Base-by-base conservation (phyloP, 192 early-diverging fungal genomes). In the Oehlia diaphana region DNA sequence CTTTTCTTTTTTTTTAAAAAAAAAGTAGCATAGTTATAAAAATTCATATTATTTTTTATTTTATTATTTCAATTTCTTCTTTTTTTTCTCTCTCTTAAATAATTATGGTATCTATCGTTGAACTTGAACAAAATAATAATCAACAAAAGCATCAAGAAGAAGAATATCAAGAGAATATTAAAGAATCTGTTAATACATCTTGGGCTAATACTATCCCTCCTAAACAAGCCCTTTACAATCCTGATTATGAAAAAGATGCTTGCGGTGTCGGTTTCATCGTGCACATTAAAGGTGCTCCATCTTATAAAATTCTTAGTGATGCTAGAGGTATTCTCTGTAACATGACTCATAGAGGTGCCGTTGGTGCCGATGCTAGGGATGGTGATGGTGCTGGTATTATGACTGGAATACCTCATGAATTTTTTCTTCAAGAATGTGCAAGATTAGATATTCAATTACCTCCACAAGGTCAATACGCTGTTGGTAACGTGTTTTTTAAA, bases 381-480 rank as follows among this genome's bases (percentile, higher is more conserved):
- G 98, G 98, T 78, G 98, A 99, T 86, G 98, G 96, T 80, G 97
- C 97, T n/a, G 98, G 98, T 74, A 93, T 98, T 65, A 99, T 99
- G 98, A 88, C 92, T 7, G 90, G 92, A 26, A 97, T 99, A 83
- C 98, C 98, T 33, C 96, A 99, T 89, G 85, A 90, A 66, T 92
- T 98, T 80, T 90, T 99, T 80, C 82, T 86, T 31, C 86, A 87
- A 68, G 93, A 92, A 70, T 89, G 92, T 44, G 67, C 77, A 4
- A 80, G 88, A 50, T 88, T 93, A 58, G 91, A 90, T 69, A 86
- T 94, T 72, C 76, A 74, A 7, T 87, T 95, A 33, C 97, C 96
- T 28, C 82, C 88, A 0, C 81, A 88, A 21, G 95, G 95, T 23
- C 88, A 96, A 53, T 99, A 99, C 79, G 96, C 98, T n/a, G 93